phyloP scores from a whole-genome alignment of 2,329 filamentous ascomycete species.

The Alternaria longipes region DNA sequence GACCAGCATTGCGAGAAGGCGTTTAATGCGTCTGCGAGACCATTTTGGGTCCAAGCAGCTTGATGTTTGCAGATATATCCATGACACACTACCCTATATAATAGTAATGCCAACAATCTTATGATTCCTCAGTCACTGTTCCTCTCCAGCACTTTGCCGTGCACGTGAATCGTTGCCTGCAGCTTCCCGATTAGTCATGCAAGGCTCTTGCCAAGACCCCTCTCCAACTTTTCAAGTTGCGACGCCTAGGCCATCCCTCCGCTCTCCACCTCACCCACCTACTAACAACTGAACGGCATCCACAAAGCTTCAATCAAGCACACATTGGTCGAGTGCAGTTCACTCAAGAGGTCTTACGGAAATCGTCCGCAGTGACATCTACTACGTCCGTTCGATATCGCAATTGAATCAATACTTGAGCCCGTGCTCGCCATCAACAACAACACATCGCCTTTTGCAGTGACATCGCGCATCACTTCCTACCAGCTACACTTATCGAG shows the following conservation, averaged over 20 bases:
- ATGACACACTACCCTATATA: constrained; percentile 10
- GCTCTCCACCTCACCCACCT: constrained; percentile 19
- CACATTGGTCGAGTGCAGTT: constrained; percentile 22
- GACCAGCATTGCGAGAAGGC: constrained; percentile 16
- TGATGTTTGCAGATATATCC: constrained; percentile 2
- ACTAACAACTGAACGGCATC: constrained; percentile 21
- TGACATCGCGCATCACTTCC: constrained; percentile 35
- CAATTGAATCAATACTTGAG: constrained; percentile 34
- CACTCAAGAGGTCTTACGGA: constrained; percentile 24
- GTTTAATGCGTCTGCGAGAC: constrained; percentile 12
- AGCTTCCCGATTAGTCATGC: constrained; percentile 2
- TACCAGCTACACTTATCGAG: constrained; percentile 36
- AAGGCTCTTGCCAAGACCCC: constrained; percentile 15
- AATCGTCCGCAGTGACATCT: constrained; percentile 23
- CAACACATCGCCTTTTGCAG: constrained; percentile 31
- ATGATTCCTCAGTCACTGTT: not conserved
- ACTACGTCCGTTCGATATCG: constrained; percentile 26
- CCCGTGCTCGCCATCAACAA: constrained; percentile 28
- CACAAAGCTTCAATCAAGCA: constrained; percentile 27
- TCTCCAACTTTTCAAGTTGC: constrained; percentile 16
- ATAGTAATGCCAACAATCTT: constrained; percentile 21
- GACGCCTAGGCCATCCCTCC: constrained; percentile 8
- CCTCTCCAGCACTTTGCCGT: not conserved
- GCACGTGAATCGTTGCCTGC: constrained; percentile 1
- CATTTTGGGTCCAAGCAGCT: constrained; percentile 9